These are phyloP conservation scores for Rhytidiadelphus loreus DNA, from an alignment of 225 moss, liverwort and hornwort species.

Conservation along the genomic window DNA sequence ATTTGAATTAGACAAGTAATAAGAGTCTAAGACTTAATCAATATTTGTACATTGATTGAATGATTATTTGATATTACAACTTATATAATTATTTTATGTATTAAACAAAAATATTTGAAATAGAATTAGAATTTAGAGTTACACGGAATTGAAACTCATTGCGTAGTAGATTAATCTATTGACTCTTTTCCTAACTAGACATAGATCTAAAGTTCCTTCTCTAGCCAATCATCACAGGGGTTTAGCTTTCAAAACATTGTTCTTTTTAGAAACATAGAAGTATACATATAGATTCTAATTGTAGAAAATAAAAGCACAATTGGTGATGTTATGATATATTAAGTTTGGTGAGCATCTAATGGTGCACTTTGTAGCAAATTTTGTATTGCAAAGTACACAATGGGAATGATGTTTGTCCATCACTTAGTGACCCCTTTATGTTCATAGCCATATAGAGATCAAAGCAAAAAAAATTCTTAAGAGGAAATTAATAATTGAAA, in stretches of 20 bases:
- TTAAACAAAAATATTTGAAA: not conserved
- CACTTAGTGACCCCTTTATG: no score
- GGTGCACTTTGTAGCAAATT: not conserved
- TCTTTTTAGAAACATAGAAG: not conserved
- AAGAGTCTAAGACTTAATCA: no score
- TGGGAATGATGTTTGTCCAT: not conserved
- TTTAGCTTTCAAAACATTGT: not conserved
- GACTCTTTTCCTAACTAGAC: not conserved
- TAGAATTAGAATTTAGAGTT: not conserved
- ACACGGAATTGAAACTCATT: rapidly evolving
- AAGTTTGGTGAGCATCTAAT: not conserved
- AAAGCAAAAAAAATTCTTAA: not conserved
- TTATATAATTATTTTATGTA: not conserved
- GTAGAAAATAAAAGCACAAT: not conserved
- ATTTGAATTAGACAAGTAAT: not conserved
- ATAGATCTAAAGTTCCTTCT: not conserved
- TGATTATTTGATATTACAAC: not conserved
- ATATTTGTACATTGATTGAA: not conserved
- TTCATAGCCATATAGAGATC: rapidly evolving
- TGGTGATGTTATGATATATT: no score
- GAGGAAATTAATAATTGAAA: not conserved
- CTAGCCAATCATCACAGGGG: rapidly evolving
- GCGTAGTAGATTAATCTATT: not conserved
- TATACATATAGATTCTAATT: not conserved
- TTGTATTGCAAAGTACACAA: not conserved